Evolutionary conservation across 176 grass and related monocot species (phyloP).

Genomic region (Oryza brachyantha): DNA sequence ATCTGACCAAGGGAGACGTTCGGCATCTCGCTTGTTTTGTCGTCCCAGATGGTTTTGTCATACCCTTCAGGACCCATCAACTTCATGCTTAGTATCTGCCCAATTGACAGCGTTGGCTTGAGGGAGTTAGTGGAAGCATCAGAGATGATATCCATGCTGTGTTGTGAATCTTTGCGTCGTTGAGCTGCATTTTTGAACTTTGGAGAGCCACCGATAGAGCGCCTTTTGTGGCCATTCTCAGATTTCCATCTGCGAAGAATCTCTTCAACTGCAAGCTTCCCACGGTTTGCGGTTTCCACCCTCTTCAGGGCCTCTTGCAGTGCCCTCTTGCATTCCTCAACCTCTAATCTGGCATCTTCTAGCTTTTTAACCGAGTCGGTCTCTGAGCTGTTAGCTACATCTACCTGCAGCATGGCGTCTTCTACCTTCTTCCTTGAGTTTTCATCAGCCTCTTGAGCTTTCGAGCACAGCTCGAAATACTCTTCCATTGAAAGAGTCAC

Average conservation of each 20-base stretch:
- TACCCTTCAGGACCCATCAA: conserved; percentile 58
- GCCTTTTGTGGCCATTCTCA: conserved; percentile 44
- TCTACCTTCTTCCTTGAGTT: conserved; percentile 60
- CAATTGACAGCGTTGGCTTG: conserved; percentile 71
- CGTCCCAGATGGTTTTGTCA: conserved; percentile 48
- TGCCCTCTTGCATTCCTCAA: conserved; percentile 62
- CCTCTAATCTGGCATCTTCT: conserved; percentile 62
- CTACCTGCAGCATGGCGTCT: conserved; percentile 55
- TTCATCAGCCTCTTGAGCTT: conserved; percentile 61
- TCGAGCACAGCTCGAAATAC: conserved; percentile 50
- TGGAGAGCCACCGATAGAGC: conserved; percentile 31
- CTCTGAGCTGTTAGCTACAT: conserved; percentile 58
- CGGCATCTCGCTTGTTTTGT: conserved; percentile 43
- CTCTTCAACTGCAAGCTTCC: conserved; percentile 65
- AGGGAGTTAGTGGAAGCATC: conserved; percentile 36
- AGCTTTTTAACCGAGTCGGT: conserved; percentile 42
- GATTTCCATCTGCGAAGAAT: conserved; percentile 61
- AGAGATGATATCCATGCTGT: conserved; percentile 27
- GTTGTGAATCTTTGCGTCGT: conserved; percentile 24
- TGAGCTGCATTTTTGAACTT: conserved; percentile 69
- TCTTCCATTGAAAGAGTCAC: conserved; percentile 68
- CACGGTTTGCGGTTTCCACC: conserved; percentile 64
- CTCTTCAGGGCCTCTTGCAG: conserved; percentile 70
- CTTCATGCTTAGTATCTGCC: conserved; percentile 94
- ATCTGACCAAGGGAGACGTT: conserved; percentile 80